phyloP scores from a whole-genome alignment of 129 eudicot genomes.

The Helianthus annuus region DNA sequence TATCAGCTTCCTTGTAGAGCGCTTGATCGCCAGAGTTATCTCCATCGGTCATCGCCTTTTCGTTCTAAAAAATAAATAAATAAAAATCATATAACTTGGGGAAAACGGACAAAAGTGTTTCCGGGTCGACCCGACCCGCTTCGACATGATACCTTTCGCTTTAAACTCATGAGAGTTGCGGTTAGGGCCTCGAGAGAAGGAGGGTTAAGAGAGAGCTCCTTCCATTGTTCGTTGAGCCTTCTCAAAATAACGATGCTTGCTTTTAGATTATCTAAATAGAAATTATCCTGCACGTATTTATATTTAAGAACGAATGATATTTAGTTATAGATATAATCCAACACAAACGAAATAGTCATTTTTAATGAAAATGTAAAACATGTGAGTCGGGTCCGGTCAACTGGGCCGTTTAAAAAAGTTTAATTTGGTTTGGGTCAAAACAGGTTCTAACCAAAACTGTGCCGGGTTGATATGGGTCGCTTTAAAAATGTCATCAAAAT shows the following conservation, averaged over 20 bases:
- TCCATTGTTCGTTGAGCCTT: slow-evolving; percentile 69
- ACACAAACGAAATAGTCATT: not conserved
- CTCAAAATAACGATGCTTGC: slow-evolving; percentile 63
- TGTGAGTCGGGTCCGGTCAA: not conserved
- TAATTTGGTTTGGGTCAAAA: too few species aligned
- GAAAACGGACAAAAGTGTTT: too few species aligned
- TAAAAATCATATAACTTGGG: not conserved
- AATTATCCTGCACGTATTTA: slow-evolving; percentile 51
- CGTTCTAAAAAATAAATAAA: slow-evolving; percentile 47
- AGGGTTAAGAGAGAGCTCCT: slow-evolving; percentile 48
- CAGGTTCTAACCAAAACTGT: too few species aligned
- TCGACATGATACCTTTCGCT: slow-evolving; percentile 44
- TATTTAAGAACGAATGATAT: not conserved
- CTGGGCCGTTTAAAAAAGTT: too few species aligned
- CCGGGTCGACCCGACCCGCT: not conserved
- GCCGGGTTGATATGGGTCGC: too few species aligned
- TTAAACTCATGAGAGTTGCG: slow-evolving; percentile 70
- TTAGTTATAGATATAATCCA: not conserved
- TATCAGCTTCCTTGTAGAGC: slow-evolving; percentile 66
- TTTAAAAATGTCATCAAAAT: too few species aligned
- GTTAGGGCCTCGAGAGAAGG: slow-evolving; percentile 54
- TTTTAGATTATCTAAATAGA: slow-evolving; percentile 60
- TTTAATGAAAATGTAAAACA: not conserved
- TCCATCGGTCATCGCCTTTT: slow-evolving; percentile 55
- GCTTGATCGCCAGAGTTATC: slow-evolving; percentile 41